Conservation (phyloP, 352 stramenopile genomes). For the Pythium sp. region DNA sequence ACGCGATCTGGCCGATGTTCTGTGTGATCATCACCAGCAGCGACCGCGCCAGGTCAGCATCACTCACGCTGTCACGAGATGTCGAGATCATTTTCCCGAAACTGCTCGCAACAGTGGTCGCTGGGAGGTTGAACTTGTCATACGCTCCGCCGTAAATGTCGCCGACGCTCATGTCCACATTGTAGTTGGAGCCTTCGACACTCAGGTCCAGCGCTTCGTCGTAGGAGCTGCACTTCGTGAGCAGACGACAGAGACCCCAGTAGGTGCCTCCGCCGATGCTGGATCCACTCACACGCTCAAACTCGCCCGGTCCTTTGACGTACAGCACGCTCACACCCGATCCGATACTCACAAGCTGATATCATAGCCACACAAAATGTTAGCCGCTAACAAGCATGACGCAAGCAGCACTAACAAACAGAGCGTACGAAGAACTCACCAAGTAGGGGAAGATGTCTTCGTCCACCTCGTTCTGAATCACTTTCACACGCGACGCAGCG, state of each 20-base stretch:
- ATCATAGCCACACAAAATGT: neutral
- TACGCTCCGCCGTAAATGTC: slow-evolving; percentile 99
- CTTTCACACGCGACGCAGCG: slow-evolving; percentile 68
- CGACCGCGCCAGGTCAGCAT: slow-evolving; percentile 95
- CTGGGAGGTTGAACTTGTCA: slow-evolving; percentile 91
- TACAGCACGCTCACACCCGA: slow-evolving; percentile 97
- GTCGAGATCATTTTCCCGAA: slow-evolving; percentile 93
- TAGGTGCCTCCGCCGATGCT: slow-evolving; percentile 99
- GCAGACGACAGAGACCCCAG: slow-evolving; percentile 95
- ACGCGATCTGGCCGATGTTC: slow-evolving; percentile 97
- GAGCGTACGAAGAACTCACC: slow-evolving; percentile 29
- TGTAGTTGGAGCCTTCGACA: slow-evolving; percentile 75
- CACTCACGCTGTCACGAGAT: slow-evolving; percentile 69
- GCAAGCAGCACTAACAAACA: too few relatives aligned
- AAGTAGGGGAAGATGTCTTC: slow-evolving; percentile 86
- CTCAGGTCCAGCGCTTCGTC: slow-evolving; percentile 83
- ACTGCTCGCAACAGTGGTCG: slow-evolving; percentile 93
- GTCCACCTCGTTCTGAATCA: slow-evolving; percentile 72
- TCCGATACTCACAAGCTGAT: slow-evolving; percentile 96
- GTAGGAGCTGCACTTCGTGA: slow-evolving; percentile 88
- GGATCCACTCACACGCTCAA: slow-evolving; percentile 97
- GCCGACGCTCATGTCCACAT: slow-evolving; percentile 97
- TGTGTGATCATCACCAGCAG: slow-evolving; percentile 99
- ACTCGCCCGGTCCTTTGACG: slow-evolving; percentile 91
- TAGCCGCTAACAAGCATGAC: neutral